Evolutionary conservation across 2,329 filamentous ascomycete genomes (phyloP).

Genomic region (Aspergillus neotritici): DNA sequence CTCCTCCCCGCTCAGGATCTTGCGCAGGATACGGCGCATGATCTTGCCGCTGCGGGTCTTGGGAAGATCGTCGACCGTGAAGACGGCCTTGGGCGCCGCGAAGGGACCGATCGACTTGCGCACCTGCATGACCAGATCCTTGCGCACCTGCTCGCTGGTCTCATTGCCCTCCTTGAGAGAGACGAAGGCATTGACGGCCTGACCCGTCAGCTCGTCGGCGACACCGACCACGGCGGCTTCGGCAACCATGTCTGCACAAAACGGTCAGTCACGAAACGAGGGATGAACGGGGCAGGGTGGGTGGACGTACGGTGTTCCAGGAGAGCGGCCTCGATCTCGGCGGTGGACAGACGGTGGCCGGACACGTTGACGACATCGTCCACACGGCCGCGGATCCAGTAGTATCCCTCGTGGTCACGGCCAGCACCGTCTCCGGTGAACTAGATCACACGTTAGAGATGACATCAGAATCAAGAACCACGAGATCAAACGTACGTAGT

Average conservation of each 20-base stretch:
- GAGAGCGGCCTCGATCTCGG: constrained; percentile 94
- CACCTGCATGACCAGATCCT: constrained; percentile 90
- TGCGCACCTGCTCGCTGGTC: constrained; percentile 71
- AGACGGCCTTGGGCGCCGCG: constrained; percentile 89
- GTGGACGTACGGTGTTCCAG: constrained; percentile 68
- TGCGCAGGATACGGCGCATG: constrained; percentile 92
- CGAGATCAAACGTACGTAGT: constrained; percentile 67
- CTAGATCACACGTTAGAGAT: constrained; percentile 25
- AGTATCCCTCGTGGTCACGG: constrained; percentile 96
- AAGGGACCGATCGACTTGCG: constrained; percentile 97
- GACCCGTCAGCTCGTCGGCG: constrained; percentile 86
- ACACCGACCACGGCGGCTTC: constrained; percentile 95
- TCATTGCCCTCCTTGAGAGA: constrained; percentile 81
- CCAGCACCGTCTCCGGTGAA: constrained; percentile 74
- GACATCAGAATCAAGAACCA: background rate
- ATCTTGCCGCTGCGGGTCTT: constrained; percentile 99
- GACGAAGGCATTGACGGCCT: constrained; percentile 96
- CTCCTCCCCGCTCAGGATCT: constrained; percentile 95
- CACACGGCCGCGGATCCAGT: constrained; percentile 98
- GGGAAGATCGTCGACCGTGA: constrained; percentile 84
- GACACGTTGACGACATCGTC: constrained; percentile 98
- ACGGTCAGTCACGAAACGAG: constrained; percentile 13
- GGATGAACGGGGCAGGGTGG: too few species aligned
- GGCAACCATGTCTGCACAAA: constrained; percentile 53
- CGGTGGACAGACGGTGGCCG: constrained; percentile 90